These are phyloP conservation scores for Aspergillus ruber DNA, from an alignment of 2,329 filamentous ascomycete species.

Conservation along the genomic window DNA sequence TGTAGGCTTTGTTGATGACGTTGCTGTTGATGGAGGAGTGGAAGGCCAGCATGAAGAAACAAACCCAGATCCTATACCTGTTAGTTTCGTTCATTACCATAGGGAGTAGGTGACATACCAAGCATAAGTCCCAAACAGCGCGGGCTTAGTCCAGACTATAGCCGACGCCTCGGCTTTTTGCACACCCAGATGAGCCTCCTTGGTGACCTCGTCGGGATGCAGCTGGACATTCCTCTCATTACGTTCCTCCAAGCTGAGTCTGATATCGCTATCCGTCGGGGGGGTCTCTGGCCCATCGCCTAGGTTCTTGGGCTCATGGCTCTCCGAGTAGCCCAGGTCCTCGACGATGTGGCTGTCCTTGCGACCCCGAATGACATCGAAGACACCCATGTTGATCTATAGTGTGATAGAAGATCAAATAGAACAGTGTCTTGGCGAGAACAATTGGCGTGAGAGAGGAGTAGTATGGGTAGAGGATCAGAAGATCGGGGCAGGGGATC, in stretches of 20 bases:
- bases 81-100: neutral
- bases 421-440: neutral
- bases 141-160: constrained; percentile 34
- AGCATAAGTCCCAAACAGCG: constrained; percentile 26
- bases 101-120: constrained; percentile 17
- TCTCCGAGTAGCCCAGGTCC: constrained; percentile 3
- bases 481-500: neutral
- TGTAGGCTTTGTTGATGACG: constrained; percentile 46
- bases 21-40: constrained; percentile 37
- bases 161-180: constrained; percentile 37
- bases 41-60: constrained; percentile 41
- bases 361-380: constrained; percentile 5
- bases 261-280: neutral
- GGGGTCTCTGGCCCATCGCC: neutral
- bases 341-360: constrained; percentile 7
- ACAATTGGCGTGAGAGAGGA: neutral
- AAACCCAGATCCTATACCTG: constrained; percentile 37
- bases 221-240: neutral
- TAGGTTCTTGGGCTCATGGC: constrained; percentile 3
- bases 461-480: neutral
- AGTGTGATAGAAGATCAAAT: neutral
- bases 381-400: constrained; percentile 3
- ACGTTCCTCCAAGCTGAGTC: neutral
- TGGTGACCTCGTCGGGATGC: constrained; percentile 2
- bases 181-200: constrained; percentile 5